Base-by-base conservation (phyloP, 2,329 filamentous ascomycete genomes). In the Botrytis paeoniae region DNA sequence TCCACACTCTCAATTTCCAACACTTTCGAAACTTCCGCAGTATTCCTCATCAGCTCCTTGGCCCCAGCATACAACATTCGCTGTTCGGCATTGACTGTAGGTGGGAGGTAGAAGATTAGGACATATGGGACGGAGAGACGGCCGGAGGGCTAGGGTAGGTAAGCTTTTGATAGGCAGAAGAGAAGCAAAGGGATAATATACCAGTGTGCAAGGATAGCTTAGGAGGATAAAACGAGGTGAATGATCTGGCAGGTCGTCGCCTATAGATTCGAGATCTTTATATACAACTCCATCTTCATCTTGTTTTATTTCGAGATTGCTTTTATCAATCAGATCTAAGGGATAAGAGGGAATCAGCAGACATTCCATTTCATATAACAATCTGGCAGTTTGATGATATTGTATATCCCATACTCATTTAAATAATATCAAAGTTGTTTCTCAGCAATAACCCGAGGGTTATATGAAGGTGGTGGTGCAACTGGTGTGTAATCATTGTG, bases 31-130 rank as follows among this genome's bases (percentile, higher is more conserved):
- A 94, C 95, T 84, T 98, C 94, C 74, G 93, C 93, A 71, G 93
- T 97, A 80, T 93, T 97, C 76, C 95, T 90, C 92, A 98, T 94
- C 82, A 98, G 84, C 84, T 99, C 96, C 83, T 98, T 97, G 61
- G 96, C 96, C 57, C 95, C 93, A 43, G 96, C 96, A 82, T 98
- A 99, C 81, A 96, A 85, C 96, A 98, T 98, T 78, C 93, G 90
- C 80, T 92, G 85, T 80, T 95, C 93, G 77, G 88, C 89, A 82
- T 97, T 98, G 84, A 93, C 96, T 66, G 95, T 98, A 69, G 91
- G 92, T 12, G 96, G 96, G 35, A 98, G 89, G 84, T 97, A 98
- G 85, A 97, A 98, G 35, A 99, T 85, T 81, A 98, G 89, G 64
- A 98, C 94, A 82, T 99, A 99, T 16, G 96, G 96, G 4, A 97